Conservation (phyloP, 2,329 filamentous ascomycete species). For the Metarhizium humberi region DNA sequence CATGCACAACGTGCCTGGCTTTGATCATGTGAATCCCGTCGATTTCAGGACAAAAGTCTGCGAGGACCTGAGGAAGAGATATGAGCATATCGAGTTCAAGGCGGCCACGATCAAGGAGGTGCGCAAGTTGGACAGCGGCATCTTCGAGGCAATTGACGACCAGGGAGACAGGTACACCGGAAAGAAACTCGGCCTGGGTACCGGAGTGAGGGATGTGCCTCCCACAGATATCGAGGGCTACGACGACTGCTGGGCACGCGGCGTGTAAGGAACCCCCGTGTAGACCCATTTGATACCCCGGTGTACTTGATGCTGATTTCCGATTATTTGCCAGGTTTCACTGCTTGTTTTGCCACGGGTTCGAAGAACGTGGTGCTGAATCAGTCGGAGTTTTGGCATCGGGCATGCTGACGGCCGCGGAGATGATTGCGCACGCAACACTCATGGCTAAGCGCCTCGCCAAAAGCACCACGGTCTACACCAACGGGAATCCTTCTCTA, state of each 20-base stretch:
- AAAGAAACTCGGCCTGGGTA: slow-evolving; percentile 45
- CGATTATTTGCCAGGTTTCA: slow-evolving; percentile 24
- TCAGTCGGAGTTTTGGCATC: slow-evolving; percentile 38
- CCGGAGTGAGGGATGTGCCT: slow-evolving; percentile 40
- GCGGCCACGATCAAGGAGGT: slow-evolving; percentile 18
- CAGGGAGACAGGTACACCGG: slow-evolving; percentile 34
- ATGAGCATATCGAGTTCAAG: slow-evolving; percentile 23
- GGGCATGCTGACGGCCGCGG: slow-evolving; percentile 20
- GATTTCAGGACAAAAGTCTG: slow-evolving; percentile 25
- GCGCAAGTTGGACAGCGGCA: slow-evolving; percentile 16
- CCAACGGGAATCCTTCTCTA: slow-evolving; percentile 31
- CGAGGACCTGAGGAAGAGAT: slow-evolving; percentile 24
- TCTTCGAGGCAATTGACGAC: slow-evolving; percentile 30
- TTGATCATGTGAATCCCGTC: slow-evolving; percentile 27
- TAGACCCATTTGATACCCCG: neutral
- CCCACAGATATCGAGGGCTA: slow-evolving; percentile 42
- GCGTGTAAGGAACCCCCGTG: slow-evolving; percentile 28
- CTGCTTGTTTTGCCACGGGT: slow-evolving; percentile 52
- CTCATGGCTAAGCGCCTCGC: slow-evolving; percentile 35
- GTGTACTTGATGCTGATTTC: too few relatives aligned
- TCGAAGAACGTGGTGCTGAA: slow-evolving; percentile 40
- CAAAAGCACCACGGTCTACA: slow-evolving; percentile 39
- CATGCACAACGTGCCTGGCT: slow-evolving; percentile 37
- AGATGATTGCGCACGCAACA: slow-evolving; percentile 28
- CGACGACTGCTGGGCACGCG: slow-evolving; percentile 41